These are phyloP conservation scores for Colletotrichum somersetense DNA, from an alignment of 2,329 filamentous ascomycete genomes.

Conservation along the genomic window DNA sequence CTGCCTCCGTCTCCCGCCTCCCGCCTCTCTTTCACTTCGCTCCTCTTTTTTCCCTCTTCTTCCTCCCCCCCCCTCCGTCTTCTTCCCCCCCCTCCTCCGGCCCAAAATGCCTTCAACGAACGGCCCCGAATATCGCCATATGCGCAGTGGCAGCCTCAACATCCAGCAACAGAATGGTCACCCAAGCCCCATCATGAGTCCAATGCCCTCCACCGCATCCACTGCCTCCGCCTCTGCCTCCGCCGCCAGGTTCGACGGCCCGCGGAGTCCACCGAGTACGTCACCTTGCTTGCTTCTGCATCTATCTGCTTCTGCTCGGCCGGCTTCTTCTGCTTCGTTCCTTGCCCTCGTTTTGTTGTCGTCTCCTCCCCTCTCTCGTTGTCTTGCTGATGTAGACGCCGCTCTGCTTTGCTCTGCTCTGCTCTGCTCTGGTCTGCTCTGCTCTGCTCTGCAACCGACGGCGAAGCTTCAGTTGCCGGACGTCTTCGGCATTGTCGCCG, in stretches of 20 bases:
- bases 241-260: constrained; percentile 65
- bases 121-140: constrained; percentile 68
- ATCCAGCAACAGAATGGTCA: constrained; percentile 54
- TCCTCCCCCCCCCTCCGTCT: background rate
- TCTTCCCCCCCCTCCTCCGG: constrained; percentile 25
- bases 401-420: constrained; percentile 3
- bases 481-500: constrained; percentile 13
- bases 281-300: constrained; percentile 43
- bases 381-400: background rate
- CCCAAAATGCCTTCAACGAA: constrained; percentile 46
- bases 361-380: constrained; percentile 3
- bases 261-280: constrained; percentile 73
- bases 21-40: too few species aligned
- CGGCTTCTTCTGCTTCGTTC: constrained; percentile 15
- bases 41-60: too few species aligned
- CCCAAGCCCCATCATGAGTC: constrained; percentile 50
- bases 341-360: background rate
- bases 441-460: constrained; percentile 4
- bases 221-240: constrained; percentile 26
- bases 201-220: constrained; percentile 49
- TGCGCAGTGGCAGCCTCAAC: constrained; percentile 69
- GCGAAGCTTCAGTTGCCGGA: background rate
- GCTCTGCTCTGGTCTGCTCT: background rate
- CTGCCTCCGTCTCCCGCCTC: background rate
- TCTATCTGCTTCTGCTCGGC: too few species aligned